Evolutionary conservation across 495 filamentous ascomycete genomes (phyloP).

Genomic region (Hypoxylon lienhwacheense): DNA sequence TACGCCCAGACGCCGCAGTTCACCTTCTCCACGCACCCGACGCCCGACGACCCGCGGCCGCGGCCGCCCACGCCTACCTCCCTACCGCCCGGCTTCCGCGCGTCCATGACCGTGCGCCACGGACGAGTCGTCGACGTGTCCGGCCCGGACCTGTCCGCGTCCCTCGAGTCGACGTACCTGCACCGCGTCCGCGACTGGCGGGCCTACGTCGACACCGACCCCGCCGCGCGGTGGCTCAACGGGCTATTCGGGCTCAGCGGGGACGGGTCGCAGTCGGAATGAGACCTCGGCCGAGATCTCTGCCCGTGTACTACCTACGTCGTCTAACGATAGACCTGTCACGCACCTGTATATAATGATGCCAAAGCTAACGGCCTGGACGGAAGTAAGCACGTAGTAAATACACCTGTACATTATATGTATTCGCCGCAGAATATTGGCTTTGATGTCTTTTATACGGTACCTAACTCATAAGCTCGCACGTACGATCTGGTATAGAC

Average conservation of each 20-base stretch:
- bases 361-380: too few species aligned
- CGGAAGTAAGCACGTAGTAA: too few species aligned
- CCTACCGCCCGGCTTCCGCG: conserved; percentile 36
- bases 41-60: conserved; percentile 57
- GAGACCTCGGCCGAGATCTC: too few species aligned
- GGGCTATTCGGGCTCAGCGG: conserved; percentile 39
- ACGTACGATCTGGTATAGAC: too few species aligned
- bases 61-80: conserved; percentile 48
- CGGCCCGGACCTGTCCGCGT: conserved; percentile 16
- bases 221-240: conserved; percentile 42
- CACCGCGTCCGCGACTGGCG: conserved; percentile 50
- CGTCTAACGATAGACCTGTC: too few species aligned
- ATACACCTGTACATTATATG: too few species aligned
- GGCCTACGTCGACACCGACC: conserved; percentile 11
- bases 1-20: conserved; percentile 86
- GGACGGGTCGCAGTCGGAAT: too few species aligned
- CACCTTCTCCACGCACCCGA: conserved; percentile 61
- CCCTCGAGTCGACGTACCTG: conserved; percentile 37
- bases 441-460: too few species aligned
- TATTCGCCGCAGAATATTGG: too few species aligned
- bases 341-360: too few species aligned
- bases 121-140: conserved; percentile 42
- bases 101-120: conserved; percentile 43
- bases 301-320: too few species aligned
- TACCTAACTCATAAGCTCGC: too few species aligned